phyloP scores from a whole-genome alignment of 1,139 yeast species.

The Saccharomyces hybrid region DNA sequence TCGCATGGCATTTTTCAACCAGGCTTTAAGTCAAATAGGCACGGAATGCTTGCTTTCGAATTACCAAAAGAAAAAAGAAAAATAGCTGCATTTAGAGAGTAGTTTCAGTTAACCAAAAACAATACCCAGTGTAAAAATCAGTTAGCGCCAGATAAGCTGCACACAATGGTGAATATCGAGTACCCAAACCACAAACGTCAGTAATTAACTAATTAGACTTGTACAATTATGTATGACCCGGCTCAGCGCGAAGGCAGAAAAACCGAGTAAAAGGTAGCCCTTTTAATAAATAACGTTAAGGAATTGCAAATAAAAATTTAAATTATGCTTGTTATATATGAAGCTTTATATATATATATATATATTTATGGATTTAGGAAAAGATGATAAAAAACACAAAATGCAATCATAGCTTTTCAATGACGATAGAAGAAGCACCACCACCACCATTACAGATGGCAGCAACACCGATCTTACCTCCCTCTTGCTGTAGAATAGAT shows the following conservation, averaged over 20 bases:
- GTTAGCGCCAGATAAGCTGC: no score
- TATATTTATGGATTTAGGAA: neutral
- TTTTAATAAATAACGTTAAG: neutral
- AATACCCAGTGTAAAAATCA: no score
- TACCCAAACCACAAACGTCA: no score
- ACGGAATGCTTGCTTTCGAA: no score
- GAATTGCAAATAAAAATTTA: neutral
- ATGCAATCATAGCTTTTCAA: slow-evolving; percentile 40
- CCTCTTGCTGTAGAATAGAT: slow-evolving; percentile 71
- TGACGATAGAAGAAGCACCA: slow-evolving; percentile 83
- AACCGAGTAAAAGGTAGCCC: neutral
- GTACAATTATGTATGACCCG: neutral
- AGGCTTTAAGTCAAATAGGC: no score
- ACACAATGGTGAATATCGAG: no score
- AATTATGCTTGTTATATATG: slow-evolving; percentile 5
- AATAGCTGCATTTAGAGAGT: no score
- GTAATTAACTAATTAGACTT: neutral
- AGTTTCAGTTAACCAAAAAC: no score
- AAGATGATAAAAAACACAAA: neutral
- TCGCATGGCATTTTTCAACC: neutral
- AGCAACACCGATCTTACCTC: slow-evolving; percentile 87
- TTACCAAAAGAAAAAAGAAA: no score
- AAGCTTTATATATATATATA: neutral
- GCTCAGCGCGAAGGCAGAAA: neutral
- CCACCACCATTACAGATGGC: slow-evolving; percentile 99